Conservation (phyloP, 495 filamentous ascomycete genomes). For the Xeromyces bisporus region DNA sequence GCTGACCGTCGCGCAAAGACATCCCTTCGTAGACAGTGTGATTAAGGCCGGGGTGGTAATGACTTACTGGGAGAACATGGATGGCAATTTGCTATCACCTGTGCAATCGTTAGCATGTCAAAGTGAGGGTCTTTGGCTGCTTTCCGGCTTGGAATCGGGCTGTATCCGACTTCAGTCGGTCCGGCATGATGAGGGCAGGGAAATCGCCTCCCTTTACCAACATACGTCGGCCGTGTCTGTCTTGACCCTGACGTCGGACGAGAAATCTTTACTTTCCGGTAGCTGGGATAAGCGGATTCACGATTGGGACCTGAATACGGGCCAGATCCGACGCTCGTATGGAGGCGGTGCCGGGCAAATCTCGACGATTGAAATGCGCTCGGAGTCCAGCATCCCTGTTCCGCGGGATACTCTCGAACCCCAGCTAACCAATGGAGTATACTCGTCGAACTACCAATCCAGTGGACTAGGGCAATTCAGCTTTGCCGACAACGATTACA, state of each 20-base stretch:
- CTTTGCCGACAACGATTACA: conserved; percentile 30
- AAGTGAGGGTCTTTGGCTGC: conserved; percentile 73
- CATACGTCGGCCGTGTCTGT: conserved; percentile 90
- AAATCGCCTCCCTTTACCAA: conserved; percentile 59
- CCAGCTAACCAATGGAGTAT: conserved; percentile 44
- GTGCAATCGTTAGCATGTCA: conserved; percentile 92
- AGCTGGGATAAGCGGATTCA: conserved; percentile 91
- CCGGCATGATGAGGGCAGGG: conserved; percentile 88
- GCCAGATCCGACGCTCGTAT: conserved; percentile 56
- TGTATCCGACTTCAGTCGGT: conserved; percentile 87
- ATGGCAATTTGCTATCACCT: conserved; percentile 47
- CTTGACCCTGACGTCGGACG: conserved; percentile 63
- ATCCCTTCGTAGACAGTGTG: conserved; percentile 95
- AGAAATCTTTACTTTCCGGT: conserved; percentile 75
- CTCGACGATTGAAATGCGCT: conserved; percentile 69
- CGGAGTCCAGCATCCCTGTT: conserved; percentile 55
- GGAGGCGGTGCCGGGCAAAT: conserved; percentile 68
- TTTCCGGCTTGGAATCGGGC: conserved; percentile 79
- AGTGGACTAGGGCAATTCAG: conserved; percentile 27
- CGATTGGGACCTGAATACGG: conserved; percentile 92
- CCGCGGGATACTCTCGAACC: conserved; percentile 51
- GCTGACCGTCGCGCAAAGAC: conserved; percentile 86
- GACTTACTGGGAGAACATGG: conserved; percentile 91
- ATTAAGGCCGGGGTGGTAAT: conserved; percentile 82
- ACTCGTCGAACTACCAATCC: conserved; percentile 38